Percentiles rank a stretch among this genome's conserved stretches.
Conservation (phyloP, 257 asterid genomes). For the Capsicum baccatum region DNA sequence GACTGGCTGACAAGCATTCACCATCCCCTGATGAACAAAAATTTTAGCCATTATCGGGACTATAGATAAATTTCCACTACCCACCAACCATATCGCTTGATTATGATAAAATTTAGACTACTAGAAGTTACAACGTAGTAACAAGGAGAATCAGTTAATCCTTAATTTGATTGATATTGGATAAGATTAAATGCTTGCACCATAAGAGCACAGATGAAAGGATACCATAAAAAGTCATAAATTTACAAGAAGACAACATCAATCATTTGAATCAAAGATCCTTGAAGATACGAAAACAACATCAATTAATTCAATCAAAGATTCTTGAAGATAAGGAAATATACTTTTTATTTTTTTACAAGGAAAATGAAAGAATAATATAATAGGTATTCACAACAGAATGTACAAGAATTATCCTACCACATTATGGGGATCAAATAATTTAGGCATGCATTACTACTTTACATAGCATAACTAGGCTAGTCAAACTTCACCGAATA, state of each 20-base stretch:
- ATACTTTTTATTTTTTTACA: not conserved
- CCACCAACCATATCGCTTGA: not conserved
- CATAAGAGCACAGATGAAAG: not conserved
- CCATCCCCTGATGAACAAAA: not conserved
- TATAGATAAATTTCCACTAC: not conserved
- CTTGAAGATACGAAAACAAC: too few relatives aligned
- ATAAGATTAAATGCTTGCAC: not conserved
- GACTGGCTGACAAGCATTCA: not conserved
- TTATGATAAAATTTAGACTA: not conserved
- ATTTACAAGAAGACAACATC: constrained; percentile 6
- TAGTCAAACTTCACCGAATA: constrained; percentile 22
- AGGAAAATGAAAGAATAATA: constrained; percentile 5
- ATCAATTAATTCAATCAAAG: too few relatives aligned
- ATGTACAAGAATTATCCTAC: not conserved
- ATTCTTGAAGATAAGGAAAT: not conserved
- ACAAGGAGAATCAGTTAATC: not conserved
- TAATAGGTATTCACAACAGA: not conserved
- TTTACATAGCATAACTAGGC: not conserved
- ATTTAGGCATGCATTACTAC: not conserved
- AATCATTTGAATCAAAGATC: constrained; percentile 7
- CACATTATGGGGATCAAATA: not conserved
- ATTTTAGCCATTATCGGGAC: not conserved
- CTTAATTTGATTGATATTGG: not conserved
- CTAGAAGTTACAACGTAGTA: not conserved
- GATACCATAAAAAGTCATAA: constrained; percentile 11